A percentile compares a stretch with the other conserved stretches of the same genome.
phyloP scores from a whole-genome alignment of 192 early-diverging fungal genomes.

The Podila verticillata region DNA sequence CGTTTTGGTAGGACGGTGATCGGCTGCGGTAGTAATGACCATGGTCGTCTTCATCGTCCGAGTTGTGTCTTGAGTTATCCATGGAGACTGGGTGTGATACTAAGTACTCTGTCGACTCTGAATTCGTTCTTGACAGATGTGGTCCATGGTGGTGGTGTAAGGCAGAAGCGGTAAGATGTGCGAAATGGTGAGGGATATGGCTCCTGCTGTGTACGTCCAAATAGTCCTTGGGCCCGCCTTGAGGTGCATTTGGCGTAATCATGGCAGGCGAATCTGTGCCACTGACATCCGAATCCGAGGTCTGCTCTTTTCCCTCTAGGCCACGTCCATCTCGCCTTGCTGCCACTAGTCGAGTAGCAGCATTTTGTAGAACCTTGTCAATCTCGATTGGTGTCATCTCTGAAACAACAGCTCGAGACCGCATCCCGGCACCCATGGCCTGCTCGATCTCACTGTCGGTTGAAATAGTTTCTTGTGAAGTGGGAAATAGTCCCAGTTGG shows the following conservation, averaged over 20 bases:
- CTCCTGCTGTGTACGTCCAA: constrained; percentile 2
- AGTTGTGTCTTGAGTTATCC: neutral
- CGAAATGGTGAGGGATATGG: neutral
- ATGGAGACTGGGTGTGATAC: neutral
- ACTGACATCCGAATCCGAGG: neutral
- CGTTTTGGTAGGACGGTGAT: too few relatives aligned
- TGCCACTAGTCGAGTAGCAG: constrained; percentile 18
- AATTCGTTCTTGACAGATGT: constrained; percentile 29
- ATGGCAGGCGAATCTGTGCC: neutral
- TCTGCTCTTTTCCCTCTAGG: neutral
- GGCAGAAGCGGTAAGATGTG: neutral
- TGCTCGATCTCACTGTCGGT: neutral
- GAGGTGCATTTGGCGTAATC: neutral
- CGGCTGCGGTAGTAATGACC: too few relatives aligned
- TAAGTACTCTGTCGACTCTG: constrained; percentile 49
- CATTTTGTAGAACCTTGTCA: constrained; percentile 28
- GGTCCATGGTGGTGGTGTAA: constrained; percentile 2
- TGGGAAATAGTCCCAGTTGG: neutral
- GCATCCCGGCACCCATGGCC: constrained; percentile 7
- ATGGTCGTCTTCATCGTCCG: neutral
- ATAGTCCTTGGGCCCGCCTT: neutral
- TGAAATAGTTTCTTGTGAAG: neutral
- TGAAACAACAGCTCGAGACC: constrained; percentile 22
- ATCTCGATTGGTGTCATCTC: constrained; percentile 31
- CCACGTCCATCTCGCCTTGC: constrained; percentile 10